Conservation (phyloP, 495 filamentous ascomycete genomes). For the Lasiosphaeria hispida region DNA sequence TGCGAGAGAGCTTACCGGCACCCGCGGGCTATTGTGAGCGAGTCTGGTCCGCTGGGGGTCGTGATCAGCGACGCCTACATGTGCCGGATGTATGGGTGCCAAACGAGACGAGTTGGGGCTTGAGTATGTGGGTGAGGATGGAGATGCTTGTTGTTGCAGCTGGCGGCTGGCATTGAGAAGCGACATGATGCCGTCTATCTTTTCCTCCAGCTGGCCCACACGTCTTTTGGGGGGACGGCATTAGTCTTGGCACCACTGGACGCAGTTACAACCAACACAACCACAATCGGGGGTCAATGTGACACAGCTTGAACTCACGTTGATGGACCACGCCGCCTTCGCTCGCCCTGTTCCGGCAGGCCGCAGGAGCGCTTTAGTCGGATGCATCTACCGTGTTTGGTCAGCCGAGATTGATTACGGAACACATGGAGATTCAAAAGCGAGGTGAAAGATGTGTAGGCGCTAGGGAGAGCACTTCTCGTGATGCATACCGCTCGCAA, state of each 20-base stretch:
- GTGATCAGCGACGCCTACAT: too few species aligned
- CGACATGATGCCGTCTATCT: conserved; percentile 33
- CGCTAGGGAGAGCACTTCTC: too few species aligned
- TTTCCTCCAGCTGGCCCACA: conserved; percentile 30
- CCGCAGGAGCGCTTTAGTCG: conserved; percentile 10
- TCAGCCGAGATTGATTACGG: neutral
- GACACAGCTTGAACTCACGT: conserved; percentile 7
- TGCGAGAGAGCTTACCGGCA: neutral
- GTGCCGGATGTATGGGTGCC: too few species aligned
- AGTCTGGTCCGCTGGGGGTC: too few species aligned
- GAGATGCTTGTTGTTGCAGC: conserved; percentile 14
- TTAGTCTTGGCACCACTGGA: neutral
- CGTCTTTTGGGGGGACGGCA: conserved; percentile 12
- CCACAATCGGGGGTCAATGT: neutral
- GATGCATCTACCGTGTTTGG: neutral
- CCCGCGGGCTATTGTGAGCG: too few species aligned
- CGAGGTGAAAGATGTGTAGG: too few species aligned
- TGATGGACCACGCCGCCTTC: conserved; percentile 5
- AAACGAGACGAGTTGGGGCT: neutral
- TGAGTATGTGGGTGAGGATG: neutral
- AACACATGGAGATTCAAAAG: neutral
- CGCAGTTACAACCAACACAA: neutral
- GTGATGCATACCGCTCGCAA: conserved; percentile 10
- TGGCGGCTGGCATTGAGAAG: conserved; percentile 25
- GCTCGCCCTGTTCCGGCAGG: conserved; percentile 5